Conservation (phyloP, 2,329 filamentous ascomycete species). For the Hirsutella thompsonii region DNA sequence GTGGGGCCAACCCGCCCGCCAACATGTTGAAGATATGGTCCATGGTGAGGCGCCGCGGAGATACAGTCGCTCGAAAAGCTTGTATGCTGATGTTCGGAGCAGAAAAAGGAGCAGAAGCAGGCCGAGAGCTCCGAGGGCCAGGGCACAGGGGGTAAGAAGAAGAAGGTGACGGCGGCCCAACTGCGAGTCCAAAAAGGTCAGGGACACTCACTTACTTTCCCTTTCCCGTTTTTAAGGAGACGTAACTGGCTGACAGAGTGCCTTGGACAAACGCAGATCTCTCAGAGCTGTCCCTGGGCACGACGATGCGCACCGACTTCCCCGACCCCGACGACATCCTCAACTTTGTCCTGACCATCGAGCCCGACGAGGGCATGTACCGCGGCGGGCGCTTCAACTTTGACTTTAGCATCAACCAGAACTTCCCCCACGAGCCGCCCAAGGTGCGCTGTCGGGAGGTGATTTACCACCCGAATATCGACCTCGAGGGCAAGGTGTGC, state of each 20-base stretch:
- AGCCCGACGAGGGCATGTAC: slow-evolving; percentile 81
- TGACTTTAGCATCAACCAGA: slow-evolving; percentile 82
- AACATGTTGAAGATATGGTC: slow-evolving; percentile 99
- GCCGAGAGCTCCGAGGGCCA: slow-evolving; percentile 70
- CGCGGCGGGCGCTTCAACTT: slow-evolving; percentile 80
- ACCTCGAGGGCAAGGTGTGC: slow-evolving; percentile 94
- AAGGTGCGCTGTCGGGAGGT: slow-evolving; percentile 96
- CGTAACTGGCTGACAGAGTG: no score
- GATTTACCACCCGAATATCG: slow-evolving; percentile 99
- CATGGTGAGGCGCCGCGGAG: slow-evolving; percentile 51
- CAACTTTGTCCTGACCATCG: slow-evolving; percentile 70
- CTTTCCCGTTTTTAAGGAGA: no score
- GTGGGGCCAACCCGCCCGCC: slow-evolving; percentile 11
- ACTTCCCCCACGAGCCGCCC: slow-evolving; percentile 92
- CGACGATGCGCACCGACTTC: slow-evolving; percentile 72
- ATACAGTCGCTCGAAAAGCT: not conserved
- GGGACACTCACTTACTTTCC: no score
- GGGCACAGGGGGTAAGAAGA: slow-evolving; percentile 71
- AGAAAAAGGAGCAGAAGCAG: slow-evolving; percentile 96
- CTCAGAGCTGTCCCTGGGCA: slow-evolving; percentile 64
- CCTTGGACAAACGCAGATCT: slow-evolving; percentile 42
- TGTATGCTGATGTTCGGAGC: slow-evolving; percentile 7
- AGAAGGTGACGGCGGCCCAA: slow-evolving; percentile 96
- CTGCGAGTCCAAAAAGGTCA: slow-evolving; percentile 95
- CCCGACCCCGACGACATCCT: slow-evolving; percentile 76